Conservation (phyloP, 306 rosid genomes). For the Pyrus communis region DNA sequence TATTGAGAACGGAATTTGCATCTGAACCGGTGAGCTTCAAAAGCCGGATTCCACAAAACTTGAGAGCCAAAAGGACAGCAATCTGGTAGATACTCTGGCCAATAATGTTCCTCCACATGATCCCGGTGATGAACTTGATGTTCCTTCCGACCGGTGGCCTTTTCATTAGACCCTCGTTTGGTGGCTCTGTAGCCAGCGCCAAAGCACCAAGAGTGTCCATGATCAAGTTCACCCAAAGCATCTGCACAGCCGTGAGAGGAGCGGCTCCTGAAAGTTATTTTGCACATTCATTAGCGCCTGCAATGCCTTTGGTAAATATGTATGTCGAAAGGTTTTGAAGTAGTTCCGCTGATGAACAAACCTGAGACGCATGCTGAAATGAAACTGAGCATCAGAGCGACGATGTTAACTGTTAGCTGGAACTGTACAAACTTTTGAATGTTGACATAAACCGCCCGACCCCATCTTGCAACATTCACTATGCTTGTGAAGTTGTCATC, state of each 20-base stretch:
- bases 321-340: background rate
- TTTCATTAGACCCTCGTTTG: conserved; percentile 67
- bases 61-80: conserved; percentile 53
- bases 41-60: conserved; percentile 42
- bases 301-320: background rate
- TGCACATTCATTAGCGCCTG: background rate
- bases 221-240: conserved; percentile 97
- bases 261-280: conserved; percentile 54
- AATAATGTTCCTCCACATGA: conserved; percentile 84
- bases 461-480: conserved; percentile 78
- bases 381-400: conserved; percentile 79
- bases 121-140: conserved; percentile 44
- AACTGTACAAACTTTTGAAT: conserved; percentile 94
- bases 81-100: conserved; percentile 83
- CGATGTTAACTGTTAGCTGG: conserved; percentile 89
- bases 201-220: conserved; percentile 95
- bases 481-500: conserved; percentile 86
- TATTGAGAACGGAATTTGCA: conserved; percentile 38
- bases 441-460: conserved; percentile 80
- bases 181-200: conserved; percentile 91
- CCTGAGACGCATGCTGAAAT: conserved; percentile 76
- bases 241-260: conserved; percentile 90
- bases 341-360: background rate
- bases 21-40: conserved; percentile 46
- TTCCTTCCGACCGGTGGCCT: conserved; percentile 69